Evolutionary conservation across 2,329 filamentous ascomycete genomes (phyloP).

Genomic region (Arachnomyces sp.): DNA sequence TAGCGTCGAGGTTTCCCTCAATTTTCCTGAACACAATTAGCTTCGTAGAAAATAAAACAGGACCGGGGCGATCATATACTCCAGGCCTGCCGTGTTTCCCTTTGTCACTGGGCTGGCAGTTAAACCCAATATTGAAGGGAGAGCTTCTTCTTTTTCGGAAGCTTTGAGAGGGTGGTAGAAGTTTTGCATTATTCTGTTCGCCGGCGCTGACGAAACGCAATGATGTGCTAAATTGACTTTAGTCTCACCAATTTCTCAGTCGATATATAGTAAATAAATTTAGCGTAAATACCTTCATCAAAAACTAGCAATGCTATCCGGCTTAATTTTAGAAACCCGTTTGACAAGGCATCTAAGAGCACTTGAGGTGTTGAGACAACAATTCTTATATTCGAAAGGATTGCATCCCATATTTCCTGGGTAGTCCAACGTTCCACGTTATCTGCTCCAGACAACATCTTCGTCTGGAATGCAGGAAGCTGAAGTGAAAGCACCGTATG

Average conservation of each 20-base stretch:
- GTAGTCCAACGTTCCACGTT: conserved; percentile 67
- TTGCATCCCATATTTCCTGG: conserved; percentile 57
- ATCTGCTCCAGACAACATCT: conserved; percentile 60
- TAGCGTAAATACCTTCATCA: conserved; percentile 61
- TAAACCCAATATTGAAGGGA: conserved; percentile 66
- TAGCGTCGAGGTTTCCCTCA: conserved; percentile 62
- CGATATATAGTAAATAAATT: neutral
- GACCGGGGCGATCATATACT: conserved; percentile 24
- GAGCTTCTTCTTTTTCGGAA: conserved; percentile 22
- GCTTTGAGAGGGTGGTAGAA: conserved; percentile 54
- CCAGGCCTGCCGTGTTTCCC: conserved; percentile 48
- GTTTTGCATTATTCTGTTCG: conserved; percentile 63
- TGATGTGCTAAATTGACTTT: conserved; percentile 58
- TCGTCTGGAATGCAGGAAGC: conserved; percentile 50
- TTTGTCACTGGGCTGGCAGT: conserved; percentile 71
- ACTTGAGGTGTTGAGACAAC: conserved; percentile 73
- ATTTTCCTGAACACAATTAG: conserved; percentile 38
- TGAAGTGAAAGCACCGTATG: conserved; percentile 52
- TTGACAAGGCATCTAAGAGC: conserved; percentile 63
- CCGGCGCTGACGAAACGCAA: conserved; percentile 57
- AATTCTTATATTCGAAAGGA: conserved; percentile 59
- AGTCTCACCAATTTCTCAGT: conserved; percentile 4
- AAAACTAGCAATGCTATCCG: conserved; percentile 65
- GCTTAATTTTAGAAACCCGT: conserved; percentile 63
- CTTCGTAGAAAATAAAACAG: neutral